A percentile compares a stretch with the other conserved stretches of the same genome.
These are phyloP conservation scores for Schoenoplectus triqueter DNA, from an alignment of 202 grass and related monocot genomes.

Conservation along the genomic window DNA sequence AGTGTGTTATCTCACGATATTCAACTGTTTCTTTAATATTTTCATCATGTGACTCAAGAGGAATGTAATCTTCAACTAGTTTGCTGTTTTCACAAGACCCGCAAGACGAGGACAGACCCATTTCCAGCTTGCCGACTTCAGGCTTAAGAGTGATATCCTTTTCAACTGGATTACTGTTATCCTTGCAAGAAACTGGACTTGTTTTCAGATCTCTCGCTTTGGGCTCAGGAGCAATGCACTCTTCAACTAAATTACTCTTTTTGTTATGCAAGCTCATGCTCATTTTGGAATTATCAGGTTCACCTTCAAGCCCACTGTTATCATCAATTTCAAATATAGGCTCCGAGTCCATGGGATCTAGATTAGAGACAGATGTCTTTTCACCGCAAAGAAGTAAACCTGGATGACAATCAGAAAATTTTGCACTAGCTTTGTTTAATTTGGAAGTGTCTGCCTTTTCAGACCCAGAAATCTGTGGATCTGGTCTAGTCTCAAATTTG, in stretches of 20 bases:
- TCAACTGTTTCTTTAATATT: neutral
- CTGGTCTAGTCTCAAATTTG: neutral
- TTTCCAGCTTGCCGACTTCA: neutral
- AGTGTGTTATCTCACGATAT: neutral
- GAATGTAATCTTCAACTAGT: conserved; percentile 5
- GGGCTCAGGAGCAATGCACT: neutral
- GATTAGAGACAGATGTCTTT: neutral
- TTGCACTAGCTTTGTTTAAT: neutral
- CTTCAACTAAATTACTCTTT: neutral
- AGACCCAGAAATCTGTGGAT: neutral
- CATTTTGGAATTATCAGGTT: conserved; percentile 9
- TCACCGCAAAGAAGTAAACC: neutral
- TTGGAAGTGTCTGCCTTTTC: neutral
- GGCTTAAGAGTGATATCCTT: neutral
- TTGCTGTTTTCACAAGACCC: neutral
- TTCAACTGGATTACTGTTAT: neutral
- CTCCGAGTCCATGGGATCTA: neutral
- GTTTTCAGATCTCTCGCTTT: neutral
- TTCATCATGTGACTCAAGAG: conserved; percentile 1
- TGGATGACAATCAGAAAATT: neutral
- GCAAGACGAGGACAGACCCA: neutral
- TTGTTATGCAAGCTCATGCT: neutral
- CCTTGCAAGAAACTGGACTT: neutral
- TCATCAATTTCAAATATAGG: neutral
- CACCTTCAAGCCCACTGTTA: neutral